These are phyloP conservation scores for Artemisia tridentata DNA, from an alignment of 129 eudicot genomes.

Conservation along the genomic window DNA sequence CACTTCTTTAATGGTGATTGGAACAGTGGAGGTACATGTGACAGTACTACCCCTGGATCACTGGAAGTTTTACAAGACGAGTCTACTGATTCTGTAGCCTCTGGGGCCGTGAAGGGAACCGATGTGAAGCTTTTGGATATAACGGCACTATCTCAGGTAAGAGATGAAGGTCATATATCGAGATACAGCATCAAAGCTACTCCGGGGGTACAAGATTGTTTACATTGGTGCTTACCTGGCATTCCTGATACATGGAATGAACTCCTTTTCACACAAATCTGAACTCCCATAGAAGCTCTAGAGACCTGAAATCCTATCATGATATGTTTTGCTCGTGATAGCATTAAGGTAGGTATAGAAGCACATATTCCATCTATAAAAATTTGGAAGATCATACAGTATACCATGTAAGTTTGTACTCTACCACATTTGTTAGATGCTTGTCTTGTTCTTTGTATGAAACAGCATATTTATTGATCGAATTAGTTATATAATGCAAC, in stretches of 20 bases:
- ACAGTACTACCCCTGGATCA: slow-evolving; percentile 63
- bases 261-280: slow-evolving; percentile 44
- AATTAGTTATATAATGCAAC: slow-evolving; percentile 22
- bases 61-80: slow-evolving; percentile 57
- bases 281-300: not conserved
- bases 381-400: not conserved
- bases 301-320: not conserved
- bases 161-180: slow-evolving; percentile 75
- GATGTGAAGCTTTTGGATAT: slow-evolving; percentile 68
- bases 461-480: not conserved
- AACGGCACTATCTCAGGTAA: slow-evolving; percentile 72
- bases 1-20: slow-evolving; percentile 98
- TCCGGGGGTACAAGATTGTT: slow-evolving; percentile 46
- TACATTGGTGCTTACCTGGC: slow-evolving; percentile 50
- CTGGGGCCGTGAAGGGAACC: slow-evolving; percentile 75
- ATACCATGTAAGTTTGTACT: slow-evolving; percentile 12
- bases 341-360: too few relatives aligned
- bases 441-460: not conserved
- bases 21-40: slow-evolving; percentile 96
- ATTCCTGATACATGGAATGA: slow-evolving; percentile 48
- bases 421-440: not conserved
- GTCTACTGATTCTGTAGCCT: slow-evolving; percentile 58
- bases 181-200: slow-evolving; percentile 35
- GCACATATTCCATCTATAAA: too few relatives aligned
- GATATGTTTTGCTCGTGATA: too few relatives aligned